phyloP scores from a whole-genome alignment of 768 basidiomycete genomes.

The Mycena amicta region DNA sequence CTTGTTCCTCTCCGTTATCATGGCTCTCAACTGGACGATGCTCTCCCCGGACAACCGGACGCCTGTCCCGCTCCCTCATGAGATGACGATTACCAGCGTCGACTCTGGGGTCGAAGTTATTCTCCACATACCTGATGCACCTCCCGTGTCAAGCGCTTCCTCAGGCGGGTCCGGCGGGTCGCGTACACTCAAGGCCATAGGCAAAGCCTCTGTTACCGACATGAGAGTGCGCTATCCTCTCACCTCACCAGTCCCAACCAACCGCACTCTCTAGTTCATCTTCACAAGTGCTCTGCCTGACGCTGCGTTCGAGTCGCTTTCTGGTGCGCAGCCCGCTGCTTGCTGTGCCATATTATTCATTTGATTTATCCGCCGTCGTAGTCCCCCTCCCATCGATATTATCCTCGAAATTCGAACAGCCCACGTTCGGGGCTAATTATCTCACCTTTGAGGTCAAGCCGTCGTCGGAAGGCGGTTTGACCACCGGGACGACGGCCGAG shows the following conservation, averaged over 20 bases:
- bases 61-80: constrained; percentile 66
- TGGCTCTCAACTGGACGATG: constrained; percentile 84
- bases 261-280: constrained; percentile 51
- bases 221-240: constrained; percentile 56
- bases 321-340: constrained; percentile 25
- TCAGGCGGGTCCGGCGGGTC: constrained; percentile 57
- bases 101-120: constrained; percentile 60
- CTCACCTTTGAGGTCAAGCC: constrained; percentile 69
- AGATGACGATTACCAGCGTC: constrained; percentile 58
- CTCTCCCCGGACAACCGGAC: constrained; percentile 51
- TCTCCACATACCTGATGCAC: constrained; percentile 58
- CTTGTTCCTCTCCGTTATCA: constrained; percentile 29
- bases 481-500: constrained; percentile 64
- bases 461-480: constrained; percentile 65
- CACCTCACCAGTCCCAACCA: constrained; percentile 3
- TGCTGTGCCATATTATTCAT: no score
- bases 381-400: constrained; percentile 67
- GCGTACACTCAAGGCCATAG: constrained; percentile 60
- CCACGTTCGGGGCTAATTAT: constrained; percentile 70
- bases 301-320: constrained; percentile 47
- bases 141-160: constrained; percentile 40
- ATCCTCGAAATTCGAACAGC: constrained; percentile 75
- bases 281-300: constrained; percentile 47
- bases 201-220: constrained; percentile 68
- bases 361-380: no score